These are phyloP conservation scores for Podaxis sp. DNA, from an alignment of 768 basidiomycete genomes.

Conservation along the genomic window DNA sequence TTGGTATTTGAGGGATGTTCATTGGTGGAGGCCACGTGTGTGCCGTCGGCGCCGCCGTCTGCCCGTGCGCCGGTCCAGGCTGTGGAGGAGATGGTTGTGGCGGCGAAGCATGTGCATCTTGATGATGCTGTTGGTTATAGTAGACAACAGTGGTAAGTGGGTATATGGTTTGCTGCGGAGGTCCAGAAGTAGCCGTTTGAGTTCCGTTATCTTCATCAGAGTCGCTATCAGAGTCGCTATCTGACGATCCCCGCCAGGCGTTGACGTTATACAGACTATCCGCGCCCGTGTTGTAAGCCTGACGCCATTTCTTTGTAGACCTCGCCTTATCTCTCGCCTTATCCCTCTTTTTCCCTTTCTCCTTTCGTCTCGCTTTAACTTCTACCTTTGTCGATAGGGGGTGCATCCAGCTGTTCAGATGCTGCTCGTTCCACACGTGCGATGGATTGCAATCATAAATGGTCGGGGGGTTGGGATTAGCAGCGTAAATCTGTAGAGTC, in stretches of 20 bases:
- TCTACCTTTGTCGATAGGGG: background rate
- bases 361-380: background rate
- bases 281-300: background rate
- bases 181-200: background rate
- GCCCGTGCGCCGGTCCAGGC: background rate
- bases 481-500: background rate
- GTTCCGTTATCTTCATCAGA: background rate
- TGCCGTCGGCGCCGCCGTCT: background rate
- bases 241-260: background rate
- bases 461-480: background rate
- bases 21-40: background rate
- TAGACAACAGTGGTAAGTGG: background rate
- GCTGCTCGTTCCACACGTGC: background rate
- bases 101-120: background rate
- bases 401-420: background rate
- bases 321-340: conserved; percentile 8
- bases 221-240: conserved; percentile 1
- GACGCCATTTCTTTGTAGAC: background rate
- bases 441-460: background rate
- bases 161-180: background rate
- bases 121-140: background rate
- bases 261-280: background rate
- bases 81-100: background rate
- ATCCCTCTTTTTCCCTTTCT: conserved; percentile 10
- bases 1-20: background rate